Base-by-base conservation (phyloP, 2,329 filamentous ascomycete species). In the Salinomyces thailandicus region DNA sequence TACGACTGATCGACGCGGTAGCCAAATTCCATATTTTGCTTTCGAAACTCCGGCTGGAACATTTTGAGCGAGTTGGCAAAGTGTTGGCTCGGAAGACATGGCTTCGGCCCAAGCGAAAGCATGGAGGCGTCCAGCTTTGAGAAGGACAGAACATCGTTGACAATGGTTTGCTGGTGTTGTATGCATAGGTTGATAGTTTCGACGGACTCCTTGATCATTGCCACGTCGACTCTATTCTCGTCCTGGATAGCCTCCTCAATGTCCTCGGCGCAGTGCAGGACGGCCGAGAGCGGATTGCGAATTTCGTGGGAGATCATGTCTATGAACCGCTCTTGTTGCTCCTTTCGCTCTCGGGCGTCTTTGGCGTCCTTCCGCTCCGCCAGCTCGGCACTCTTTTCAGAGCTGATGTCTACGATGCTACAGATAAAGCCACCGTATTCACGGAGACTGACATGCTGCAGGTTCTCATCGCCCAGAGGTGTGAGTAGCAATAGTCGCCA, bases 321-420 rank as follows among this genome's bases (percentile, higher is more conserved):
- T 14, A 39, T 66, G 43, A 67, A 67, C 1, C 61, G 46, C 44
- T 67, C 63, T 36, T 67, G 64, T 36, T 67, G 63, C 35, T 62
- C 55, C 32, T 66, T 66, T 7, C 62, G 49, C 29, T 67, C 63
- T 26, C 53, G 51, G 2, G 64, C 63, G 41, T 66, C 62, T 13
- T 52, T 52, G 2, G 64, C 63, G 9, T 60, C 60, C 35, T 61
- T 59, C 20, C 63, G 55, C 33, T 67, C 62, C 3, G 57, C 44
- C 6, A 65, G 35, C 36, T 66, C 58, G 3, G 62, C 62, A 26
- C 57, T 55, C 39, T 67, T 67, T 40, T 66, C 63, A 12, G 61
- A 58, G 12, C 60, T 66, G 24, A 67, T 66, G 37, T 67, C 64
- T 11, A 67, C 61, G 7, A 68, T 55, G 14, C 62, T 62, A 41